phyloP scores from a whole-genome alignment of 805 yeast species.

The Pichia phayaonensis region DNA sequence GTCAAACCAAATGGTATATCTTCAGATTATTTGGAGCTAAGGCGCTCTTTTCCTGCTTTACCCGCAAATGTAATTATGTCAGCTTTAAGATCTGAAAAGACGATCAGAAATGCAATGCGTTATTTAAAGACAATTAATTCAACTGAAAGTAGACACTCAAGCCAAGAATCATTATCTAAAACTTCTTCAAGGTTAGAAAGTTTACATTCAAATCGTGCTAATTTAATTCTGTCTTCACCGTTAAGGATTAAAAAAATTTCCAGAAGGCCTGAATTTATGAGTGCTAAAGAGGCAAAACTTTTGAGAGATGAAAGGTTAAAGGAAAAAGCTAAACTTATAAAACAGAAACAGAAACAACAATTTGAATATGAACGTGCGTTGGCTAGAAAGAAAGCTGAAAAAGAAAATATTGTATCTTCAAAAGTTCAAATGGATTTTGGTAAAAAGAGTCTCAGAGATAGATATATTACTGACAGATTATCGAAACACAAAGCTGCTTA shows the following conservation, averaged over 20 bases:
- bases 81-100: constrained; percentile 25
- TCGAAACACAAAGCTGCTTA: not conserved
- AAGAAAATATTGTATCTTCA: constrained; percentile 22
- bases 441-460: constrained; percentile 18
- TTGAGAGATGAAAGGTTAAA: not conserved
- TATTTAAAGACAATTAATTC: constrained; percentile 21
- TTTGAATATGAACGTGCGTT: not conserved
- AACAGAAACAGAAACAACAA: not conserved
- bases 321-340: constrained; percentile 7
- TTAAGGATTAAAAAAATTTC: constrained; percentile 10
- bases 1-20: not conserved
- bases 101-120: constrained; percentile 26
- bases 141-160: not conserved
- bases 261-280: not conserved
- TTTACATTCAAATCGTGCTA: constrained; percentile 7
- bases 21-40: constrained; percentile 24
- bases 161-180: not conserved
- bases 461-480: constrained; percentile 13
- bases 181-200: constrained; percentile 5
- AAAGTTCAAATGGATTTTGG: constrained; percentile 17
- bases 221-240: constrained; percentile 12
- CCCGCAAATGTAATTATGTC: constrained; percentile 24
- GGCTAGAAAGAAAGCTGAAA: constrained; percentile 11
- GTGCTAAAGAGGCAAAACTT: not conserved
- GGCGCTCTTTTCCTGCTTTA: constrained; percentile 27